A percentile compares a stretch with the other conserved stretches of the same genome.
Conservation (phyloP, 2,329 filamentous ascomycete genomes). For the Cladosporium colombiae region DNA sequence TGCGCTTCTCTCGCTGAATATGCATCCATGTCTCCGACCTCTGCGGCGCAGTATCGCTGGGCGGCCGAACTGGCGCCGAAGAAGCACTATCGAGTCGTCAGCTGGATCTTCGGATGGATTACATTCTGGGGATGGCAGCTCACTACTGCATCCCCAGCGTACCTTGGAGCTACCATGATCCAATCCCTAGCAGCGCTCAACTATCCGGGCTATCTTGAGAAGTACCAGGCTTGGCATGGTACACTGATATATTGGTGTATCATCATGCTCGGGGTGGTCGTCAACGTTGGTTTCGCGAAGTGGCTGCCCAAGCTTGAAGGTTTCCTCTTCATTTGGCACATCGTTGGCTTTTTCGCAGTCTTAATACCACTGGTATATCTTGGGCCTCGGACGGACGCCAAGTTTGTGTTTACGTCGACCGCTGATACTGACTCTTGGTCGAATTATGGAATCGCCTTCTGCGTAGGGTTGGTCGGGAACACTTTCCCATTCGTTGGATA, state of each 20-base stretch:
- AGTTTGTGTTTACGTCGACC: not conserved
- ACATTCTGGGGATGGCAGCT: constrained; percentile 38
- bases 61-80: constrained; percentile 47
- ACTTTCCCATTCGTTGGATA: constrained; percentile 19
- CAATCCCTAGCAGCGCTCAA: constrained; percentile 36
- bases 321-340: constrained; percentile 1
- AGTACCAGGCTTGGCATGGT: constrained; percentile 16
- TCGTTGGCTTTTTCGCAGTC: constrained; percentile 9
- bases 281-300: constrained; percentile 15
- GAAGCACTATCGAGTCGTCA: constrained; percentile 43
- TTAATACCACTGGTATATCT: constrained; percentile 18
- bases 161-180: constrained; percentile 21
- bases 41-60: constrained; percentile 43
- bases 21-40: constrained; percentile 47
- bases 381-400: not conserved
- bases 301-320: constrained; percentile 40
- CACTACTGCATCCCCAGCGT: constrained; percentile 14
- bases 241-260: constrained; percentile 17
- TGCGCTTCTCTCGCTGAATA: constrained; percentile 1
- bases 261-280: constrained; percentile 10
- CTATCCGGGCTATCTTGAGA: constrained; percentile 23
- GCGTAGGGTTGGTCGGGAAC: constrained; percentile 18
- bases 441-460: constrained; percentile 14
- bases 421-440: constrained; percentile 3
- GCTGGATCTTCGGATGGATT: constrained; percentile 49